These are phyloP conservation scores for Ascochyta fabae DNA, from an alignment of 2,329 filamentous ascomycete genomes.

Conservation along the genomic window DNA sequence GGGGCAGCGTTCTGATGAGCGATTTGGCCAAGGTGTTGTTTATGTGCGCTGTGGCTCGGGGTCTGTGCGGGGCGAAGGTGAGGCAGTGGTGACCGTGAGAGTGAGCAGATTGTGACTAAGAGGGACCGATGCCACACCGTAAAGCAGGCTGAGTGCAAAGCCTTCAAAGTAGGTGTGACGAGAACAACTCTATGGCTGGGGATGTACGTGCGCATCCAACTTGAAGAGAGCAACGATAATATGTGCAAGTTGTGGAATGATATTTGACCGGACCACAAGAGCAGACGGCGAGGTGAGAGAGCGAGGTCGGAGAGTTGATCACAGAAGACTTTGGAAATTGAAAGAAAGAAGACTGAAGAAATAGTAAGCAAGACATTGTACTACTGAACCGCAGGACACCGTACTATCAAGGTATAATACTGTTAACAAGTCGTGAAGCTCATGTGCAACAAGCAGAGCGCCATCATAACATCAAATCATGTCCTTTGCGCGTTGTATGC, in stretches of 20 bases:
- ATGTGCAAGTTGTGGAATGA: not conserved
- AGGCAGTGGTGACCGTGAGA: slow-evolving; percentile 2
- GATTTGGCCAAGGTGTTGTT: not conserved
- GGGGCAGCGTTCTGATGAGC: not conserved
- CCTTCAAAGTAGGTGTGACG: not conserved
- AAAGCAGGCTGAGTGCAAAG: not conserved
- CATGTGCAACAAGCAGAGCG: slow-evolving; percentile 10
- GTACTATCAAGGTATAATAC: slow-evolving; percentile 19
- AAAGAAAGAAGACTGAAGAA: not conserved
- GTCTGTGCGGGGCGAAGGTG: slow-evolving; percentile 11
- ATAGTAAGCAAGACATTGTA: not conserved
- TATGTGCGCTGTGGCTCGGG: not conserved
- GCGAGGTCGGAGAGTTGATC: not conserved
- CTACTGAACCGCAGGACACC: slow-evolving; percentile 6
- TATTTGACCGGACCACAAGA: not conserved
- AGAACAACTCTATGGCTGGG: not conserved
- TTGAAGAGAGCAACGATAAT: too few species aligned
- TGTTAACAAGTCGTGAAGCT: slow-evolving; percentile 16
- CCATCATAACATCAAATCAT: slow-evolving; percentile 6
- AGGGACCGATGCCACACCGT: not conserved
- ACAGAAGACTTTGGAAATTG: not conserved
- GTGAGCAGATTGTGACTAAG: not conserved
- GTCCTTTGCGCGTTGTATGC: not conserved
- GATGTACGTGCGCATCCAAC: too few species aligned
- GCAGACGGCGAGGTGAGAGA: not conserved